Percentiles rank a stretch among this genome's conserved stretches.
phyloP scores from a whole-genome alignment of 345 rosid species.

The Iberis pinnata region DNA sequence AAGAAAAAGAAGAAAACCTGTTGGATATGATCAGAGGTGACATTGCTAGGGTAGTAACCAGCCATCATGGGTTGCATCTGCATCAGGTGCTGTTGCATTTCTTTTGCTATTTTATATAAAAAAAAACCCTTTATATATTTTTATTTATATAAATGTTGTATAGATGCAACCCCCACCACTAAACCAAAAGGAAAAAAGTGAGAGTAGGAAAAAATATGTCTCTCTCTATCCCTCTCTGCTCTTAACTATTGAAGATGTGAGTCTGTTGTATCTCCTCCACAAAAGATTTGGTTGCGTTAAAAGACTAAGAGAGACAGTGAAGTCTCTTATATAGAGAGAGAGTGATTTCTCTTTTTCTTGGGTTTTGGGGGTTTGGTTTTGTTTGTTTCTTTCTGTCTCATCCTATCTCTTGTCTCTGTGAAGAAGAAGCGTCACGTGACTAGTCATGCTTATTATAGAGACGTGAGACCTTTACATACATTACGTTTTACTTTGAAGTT shows the following conservation, averaged over 20 bases:
- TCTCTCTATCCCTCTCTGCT: conserved; percentile 22
- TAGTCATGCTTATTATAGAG: conserved; percentile 30
- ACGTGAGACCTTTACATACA: conserved; percentile 26
- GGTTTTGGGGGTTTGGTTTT: conserved; percentile 37
- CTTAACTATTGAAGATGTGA: conserved; percentile 33
- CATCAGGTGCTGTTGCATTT: conserved; percentile 99
- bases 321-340: conserved; percentile 33
- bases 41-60: conserved; percentile 97
- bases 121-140: conserved; percentile 9
- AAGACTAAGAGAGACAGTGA: conserved; percentile 39
- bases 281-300: conserved; percentile 31
- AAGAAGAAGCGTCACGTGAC: conserved; percentile 56
- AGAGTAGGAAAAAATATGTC: conserved; percentile 8
- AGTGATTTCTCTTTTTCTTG: conserved; percentile 22
- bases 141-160: conserved; percentile 1
- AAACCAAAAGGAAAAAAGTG: conserved; percentile 28
- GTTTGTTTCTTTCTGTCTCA: conserved; percentile 33
- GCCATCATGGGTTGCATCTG: conserved; percentile 99
- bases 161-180: conserved; percentile 33
- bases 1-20: conserved; percentile 50
- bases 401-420: conserved; percentile 28
- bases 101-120: conserved; percentile 43
- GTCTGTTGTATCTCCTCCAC: conserved; percentile 33
- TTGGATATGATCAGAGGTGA: conserved; percentile 99
- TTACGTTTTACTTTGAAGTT: conserved; percentile 22